Percentiles rank a stretch among this genome's conserved stretches.
Evolutionary conservation across 805 yeast species (phyloP).

Genomic region (Debaryomyces prosopidis): DNA sequence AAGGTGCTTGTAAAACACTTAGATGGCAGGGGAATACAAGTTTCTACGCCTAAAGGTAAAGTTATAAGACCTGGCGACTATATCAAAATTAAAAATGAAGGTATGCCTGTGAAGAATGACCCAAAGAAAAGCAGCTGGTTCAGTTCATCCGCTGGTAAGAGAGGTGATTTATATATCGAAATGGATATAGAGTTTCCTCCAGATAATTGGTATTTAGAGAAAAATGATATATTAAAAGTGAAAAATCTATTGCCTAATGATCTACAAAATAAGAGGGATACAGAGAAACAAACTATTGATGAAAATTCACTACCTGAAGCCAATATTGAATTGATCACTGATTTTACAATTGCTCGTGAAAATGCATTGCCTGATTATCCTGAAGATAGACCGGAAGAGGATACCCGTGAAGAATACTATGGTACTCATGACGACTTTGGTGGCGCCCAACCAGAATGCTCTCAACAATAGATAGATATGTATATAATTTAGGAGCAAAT

Average conservation of each 20-base stretch:
- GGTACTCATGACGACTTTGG: conserved; percentile 12
- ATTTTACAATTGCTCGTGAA: conserved; percentile 27
- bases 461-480: conserved; percentile 33
- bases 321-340: conserved; percentile 37
- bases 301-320: conserved; percentile 32
- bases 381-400: conserved; percentile 13
- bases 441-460: conserved; percentile 19
- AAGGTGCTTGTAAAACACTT: conserved; percentile 66
- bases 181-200: conserved; percentile 79
- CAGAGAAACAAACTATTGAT: conserved; percentile 22
- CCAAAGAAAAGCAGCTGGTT: conserved; percentile 26
- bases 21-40: conserved; percentile 72
- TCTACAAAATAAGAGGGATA: conserved; percentile 22
- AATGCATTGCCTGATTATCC: conserved; percentile 32
- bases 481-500: neutral
- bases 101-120: conserved; percentile 68
- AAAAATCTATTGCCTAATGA: conserved; percentile 54
- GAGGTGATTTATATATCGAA: conserved; percentile 72
- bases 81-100: conserved; percentile 67
- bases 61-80: conserved; percentile 78
- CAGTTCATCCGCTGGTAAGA: conserved; percentile 21
- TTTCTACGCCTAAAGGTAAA: conserved; percentile 73
- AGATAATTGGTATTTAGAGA: conserved; percentile 82
- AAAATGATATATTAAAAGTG: conserved; percentile 57
- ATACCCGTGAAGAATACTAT: conserved; percentile 13